phyloP scores from a whole-genome alignment of 73 alveolate species.

The Paramecium tetraurelia region DNA sequence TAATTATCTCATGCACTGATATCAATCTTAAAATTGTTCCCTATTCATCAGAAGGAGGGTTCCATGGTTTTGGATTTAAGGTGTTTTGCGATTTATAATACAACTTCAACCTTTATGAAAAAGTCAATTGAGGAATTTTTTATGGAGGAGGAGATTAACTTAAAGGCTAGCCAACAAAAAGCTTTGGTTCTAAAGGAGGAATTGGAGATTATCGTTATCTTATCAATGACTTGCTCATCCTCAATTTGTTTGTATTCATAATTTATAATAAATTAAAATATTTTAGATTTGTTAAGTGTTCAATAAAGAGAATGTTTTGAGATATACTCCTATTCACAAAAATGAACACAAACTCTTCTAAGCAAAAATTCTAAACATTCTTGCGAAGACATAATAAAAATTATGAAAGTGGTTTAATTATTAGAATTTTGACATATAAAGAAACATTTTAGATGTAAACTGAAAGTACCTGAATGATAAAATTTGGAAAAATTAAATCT shows the following conservation, averaged over 20 bases:
- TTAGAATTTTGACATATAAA: too few relatives aligned
- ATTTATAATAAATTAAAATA: background rate
- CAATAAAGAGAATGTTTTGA: background rate
- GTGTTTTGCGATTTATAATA: background rate
- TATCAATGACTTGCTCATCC: background rate
- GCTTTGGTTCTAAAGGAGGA: background rate
- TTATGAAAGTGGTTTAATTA: too few relatives aligned
- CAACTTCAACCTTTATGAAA: background rate
- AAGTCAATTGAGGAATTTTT: background rate
- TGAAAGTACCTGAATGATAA: too few relatives aligned
- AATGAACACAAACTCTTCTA: too few relatives aligned
- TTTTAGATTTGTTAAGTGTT: background rate
- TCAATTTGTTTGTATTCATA: background rate
- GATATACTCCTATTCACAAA: background rate
- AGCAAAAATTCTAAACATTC: too few relatives aligned
- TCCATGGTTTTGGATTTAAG: background rate
- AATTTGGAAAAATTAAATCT: too few relatives aligned
- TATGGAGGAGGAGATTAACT: background rate
- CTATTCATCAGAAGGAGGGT: background rate
- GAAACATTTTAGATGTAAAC: too few relatives aligned
- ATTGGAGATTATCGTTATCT: constrained; percentile 8
- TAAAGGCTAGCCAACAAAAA: background rate
- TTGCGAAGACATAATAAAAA: too few relatives aligned
- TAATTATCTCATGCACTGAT: background rate
- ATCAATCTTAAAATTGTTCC: background rate